These are phyloP conservation scores for Sisymbrium irio DNA, from an alignment of 345 rosid species.

Conservation along the genomic window DNA sequence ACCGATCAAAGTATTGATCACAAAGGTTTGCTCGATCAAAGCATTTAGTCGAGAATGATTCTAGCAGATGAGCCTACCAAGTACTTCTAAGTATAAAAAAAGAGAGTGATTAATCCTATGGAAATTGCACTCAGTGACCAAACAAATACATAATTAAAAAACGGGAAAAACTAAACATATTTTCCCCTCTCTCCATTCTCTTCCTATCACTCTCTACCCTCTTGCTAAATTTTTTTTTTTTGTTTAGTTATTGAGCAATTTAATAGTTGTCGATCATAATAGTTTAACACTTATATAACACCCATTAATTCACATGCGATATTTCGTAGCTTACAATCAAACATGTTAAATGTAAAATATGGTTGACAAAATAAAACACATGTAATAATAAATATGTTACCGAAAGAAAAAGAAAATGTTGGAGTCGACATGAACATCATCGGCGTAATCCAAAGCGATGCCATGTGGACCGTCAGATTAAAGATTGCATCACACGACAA, in stretches of 20 bases:
- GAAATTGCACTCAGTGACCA: no score
- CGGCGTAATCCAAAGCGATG: slow-evolving; percentile 13
- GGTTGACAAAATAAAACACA: background rate
- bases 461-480: slow-evolving; percentile 26
- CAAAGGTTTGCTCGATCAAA: background rate
- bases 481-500: slow-evolving; percentile 27
- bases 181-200: no score
- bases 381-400: background rate
- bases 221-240: no score
- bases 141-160: no score
- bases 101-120: no score
- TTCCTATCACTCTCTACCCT: no score
- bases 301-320: background rate
- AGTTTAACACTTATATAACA: background rate
- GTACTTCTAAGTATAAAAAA: no score
- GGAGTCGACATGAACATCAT: slow-evolving; percentile 28
- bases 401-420: background rate
- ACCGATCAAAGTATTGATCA: background rate
- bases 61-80: background rate
- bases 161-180: no score
- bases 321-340: background rate
- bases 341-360: background rate
- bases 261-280: background rate
- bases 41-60: background rate
- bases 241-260: no score